Evolutionary conservation across 257 asterid species (phyloP), one percentile per base, ranked within the genome.

Genomic region (Ocimum tenuiflorum): DNA sequence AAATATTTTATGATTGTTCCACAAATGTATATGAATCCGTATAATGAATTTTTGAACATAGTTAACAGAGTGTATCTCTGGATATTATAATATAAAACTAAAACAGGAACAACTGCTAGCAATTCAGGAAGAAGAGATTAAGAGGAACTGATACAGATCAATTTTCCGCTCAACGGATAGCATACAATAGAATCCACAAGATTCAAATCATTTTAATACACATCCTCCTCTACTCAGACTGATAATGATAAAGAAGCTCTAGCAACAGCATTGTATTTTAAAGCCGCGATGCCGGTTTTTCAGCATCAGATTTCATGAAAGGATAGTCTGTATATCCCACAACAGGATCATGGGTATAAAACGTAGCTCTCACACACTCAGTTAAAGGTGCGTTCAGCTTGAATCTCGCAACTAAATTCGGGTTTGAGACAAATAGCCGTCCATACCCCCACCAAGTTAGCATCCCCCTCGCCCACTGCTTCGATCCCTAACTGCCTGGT

Each of bases 311-410:
- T 27, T 65, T 27, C 64, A 87, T 46, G 66, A 81, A 83, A 36
- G 88, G 88, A 62, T 87, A 87, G 74, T 87, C 92, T 0, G 92
- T 87, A 47, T 81, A 87, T 13, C 92, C 92, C 15, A 82, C 77
- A 54, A 85, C 72, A 13, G 88, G 91, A 78, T 87, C 95, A 0
- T 71, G 73, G 0, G 92, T 87, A 35, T 87, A 87, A 64, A 87
- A 87, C 2, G 95, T 83, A 55, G 81, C 77, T 77, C 95, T 69
- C 13, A 73, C 64, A 7, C 85, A 83, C 84, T 63, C 77, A 27
- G 29, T 82, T 46, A 87, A 43, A 24, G 88, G 86, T 10, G 86
- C 88, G 17, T 78, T 52, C 0, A 68, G n/a, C 88, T 83, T 73
- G 7, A 85, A 64, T 19, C 95, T 78, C 79, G n/a, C 9, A 14